Evolutionary conservation across 1,284 basidiomycete species (phyloP), one percentile per base, ranked within the genome.

Genomic region (Pyrrhoderma noxium): DNA sequence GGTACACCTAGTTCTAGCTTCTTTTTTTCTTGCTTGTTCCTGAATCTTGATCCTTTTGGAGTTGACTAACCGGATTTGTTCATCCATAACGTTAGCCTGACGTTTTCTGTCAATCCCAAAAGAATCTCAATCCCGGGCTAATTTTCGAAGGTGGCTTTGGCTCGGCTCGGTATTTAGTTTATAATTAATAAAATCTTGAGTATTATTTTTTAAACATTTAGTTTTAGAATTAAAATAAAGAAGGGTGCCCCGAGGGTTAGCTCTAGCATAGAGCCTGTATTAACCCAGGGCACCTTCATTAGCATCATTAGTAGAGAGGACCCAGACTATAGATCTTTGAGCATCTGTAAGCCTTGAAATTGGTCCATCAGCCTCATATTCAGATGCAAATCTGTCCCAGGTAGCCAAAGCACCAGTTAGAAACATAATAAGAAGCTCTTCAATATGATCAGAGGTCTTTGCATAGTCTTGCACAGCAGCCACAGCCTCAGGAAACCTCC

Each of bases 271-370:
- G 21, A 49, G 18, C 13, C 47, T 4, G 36, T 40, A 40, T 13
- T n/a, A 25, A 2, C 37, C 47, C n/a, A 49, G 40, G 16, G 39
- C 47, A 8, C 47, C 23, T 23, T 49, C 47, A 21, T 49, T 49
- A 25, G 47, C 47, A 45, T 49, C 38, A 16, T 49, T 49, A 7
- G 47, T 49, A 11, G 40, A 19, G 13, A 39, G 47, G 16, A 49
- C 42, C 47, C 47, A 49, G 3, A 39, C 47, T 3, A 14, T 16
- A 16, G 19, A 36, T 27, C 35, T 40, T 13, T 49, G 25, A 11
- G 3, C 37, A 16, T 42, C 27, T 19, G 39, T 25, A 13, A 43
- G 21, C 18, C 14, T n/a, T 16, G 18, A 4, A 3, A 49, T 49
- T 16, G 14, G 19, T 5, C 47, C 21, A n/a, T 36, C 41, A 7